These are phyloP conservation scores for Hygrophoropsis aurantiaca DNA, from an alignment of 768 basidiomycete genomes.

Conservation along the genomic window DNA sequence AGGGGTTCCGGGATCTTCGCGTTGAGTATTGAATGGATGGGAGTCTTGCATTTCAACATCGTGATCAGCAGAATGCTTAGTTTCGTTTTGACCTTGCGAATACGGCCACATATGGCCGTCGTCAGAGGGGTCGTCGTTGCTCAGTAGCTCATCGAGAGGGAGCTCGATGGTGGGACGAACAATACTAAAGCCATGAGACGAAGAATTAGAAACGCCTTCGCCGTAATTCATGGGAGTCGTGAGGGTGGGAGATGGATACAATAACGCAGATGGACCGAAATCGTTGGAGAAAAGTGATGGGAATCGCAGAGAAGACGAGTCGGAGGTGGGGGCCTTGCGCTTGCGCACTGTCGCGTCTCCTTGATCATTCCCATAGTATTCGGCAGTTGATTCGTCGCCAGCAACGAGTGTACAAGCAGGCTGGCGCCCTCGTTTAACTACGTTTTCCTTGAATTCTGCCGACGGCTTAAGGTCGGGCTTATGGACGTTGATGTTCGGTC, in stretches of 20 bases:
- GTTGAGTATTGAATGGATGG: slow-evolving; percentile 8
- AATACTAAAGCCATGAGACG: slow-evolving; percentile 58
- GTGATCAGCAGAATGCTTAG: slow-evolving; percentile 7
- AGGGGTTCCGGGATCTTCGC: slow-evolving; percentile 5
- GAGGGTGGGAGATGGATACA: slow-evolving; percentile 66
- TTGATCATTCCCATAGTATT: slow-evolving; percentile 19
- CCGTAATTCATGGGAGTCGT: slow-evolving; percentile 75
- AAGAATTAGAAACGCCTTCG: slow-evolving; percentile 58
- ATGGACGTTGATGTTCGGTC: slow-evolving; percentile 43
- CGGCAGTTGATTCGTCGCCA: slow-evolving; percentile 22
- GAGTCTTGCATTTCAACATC: slow-evolving; percentile 30
- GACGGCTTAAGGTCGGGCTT: slow-evolving; percentile 71
- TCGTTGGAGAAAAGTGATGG: slow-evolving; percentile 71
- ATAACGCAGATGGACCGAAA: slow-evolving; percentile 76
- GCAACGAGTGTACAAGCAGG: slow-evolving; percentile 37
- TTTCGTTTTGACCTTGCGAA: slow-evolving; percentile 9
- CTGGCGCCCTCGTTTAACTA: slow-evolving; percentile 39
- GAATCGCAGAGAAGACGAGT: slow-evolving; percentile 44
- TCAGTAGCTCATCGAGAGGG: slow-evolving; percentile 78
- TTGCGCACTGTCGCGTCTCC: too few species aligned
- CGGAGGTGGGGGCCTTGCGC: slow-evolving; percentile 24
- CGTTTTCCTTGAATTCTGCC: slow-evolving; percentile 57
- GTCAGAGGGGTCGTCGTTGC: slow-evolving; percentile 24
- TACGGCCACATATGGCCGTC: slow-evolving; percentile 7
- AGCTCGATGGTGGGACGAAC: slow-evolving; percentile 81